Evolutionary conservation across 1,284 basidiomycete species (phyloP), one percentile per base, ranked within the genome.

Genomic region (Phylloporus sp.): DNA sequence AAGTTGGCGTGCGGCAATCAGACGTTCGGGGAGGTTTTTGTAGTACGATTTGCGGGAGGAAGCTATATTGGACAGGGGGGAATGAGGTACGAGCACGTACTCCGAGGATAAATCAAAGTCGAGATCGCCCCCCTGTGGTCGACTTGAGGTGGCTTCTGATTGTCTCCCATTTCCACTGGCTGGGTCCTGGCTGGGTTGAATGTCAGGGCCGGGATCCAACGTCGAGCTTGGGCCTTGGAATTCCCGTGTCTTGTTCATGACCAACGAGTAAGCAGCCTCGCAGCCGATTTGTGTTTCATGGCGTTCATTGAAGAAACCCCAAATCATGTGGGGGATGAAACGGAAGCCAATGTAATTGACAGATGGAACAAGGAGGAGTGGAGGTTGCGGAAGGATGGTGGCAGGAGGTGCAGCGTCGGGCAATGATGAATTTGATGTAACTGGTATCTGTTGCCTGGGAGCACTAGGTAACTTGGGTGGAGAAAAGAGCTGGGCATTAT

Each of bases 251-350:
- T 82, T 73, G 28, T 82, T 83, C 74, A 86, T 83, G 64, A 97
- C 86, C 60, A 98, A 82, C 31, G 83, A 81, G 72, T 94, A 90
- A 0, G 90, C 96, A 13, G 91, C 91, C 68, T 98, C 90, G 22
- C 92, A 92, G 46, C 96, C 96, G 24, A 86, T 78, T 6, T 79
- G 84, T 11, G 94, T 94, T 69, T 91, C 88, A 60, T 88, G 79
- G n/a, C 95, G 89, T 74, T 93, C 90, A 72, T 95, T 96, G 83
- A 98, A 98, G 79, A 95, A 97, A 70, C 91, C 91, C 84, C 88
- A 90, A 61, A 98, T 87, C 91, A 98, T 96, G 67, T 86, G 79
- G 7, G 96, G 96, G 65, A 98, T 90, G 72, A 95, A 93, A 46
- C 83, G 84, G 77, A 98, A 88, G 20, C 97, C 96, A 61, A 98